phyloP scores from a whole-genome alignment of 176 grass and related monocot genomes.

The barley (Hordeum vulgare) region DNA sequence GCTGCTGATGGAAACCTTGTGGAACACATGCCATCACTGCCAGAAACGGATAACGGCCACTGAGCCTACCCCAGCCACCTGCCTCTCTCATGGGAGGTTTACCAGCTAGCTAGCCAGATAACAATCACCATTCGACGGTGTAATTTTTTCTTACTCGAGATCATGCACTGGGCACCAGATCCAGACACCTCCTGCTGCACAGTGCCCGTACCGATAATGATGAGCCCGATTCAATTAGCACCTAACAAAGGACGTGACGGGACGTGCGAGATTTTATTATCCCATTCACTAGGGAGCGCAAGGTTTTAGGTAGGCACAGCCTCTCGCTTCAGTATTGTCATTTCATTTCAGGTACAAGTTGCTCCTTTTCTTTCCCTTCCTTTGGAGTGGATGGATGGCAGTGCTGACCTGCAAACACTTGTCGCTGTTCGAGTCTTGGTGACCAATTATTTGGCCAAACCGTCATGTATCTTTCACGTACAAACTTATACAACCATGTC shows the following conservation, averaged over 20 bases:
- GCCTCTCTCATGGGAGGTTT: too few relatives aligned
- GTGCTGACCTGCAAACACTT: background rate
- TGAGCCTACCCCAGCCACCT: too few relatives aligned
- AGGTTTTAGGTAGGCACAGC: background rate
- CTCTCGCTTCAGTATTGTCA: too few relatives aligned
- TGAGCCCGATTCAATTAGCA: background rate
- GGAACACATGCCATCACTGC: background rate
- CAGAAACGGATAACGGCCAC: background rate
- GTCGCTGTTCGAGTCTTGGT: background rate
- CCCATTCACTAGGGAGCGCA: conserved; percentile 3
- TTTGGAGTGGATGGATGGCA: background rate
- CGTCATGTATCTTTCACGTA: too few relatives aligned
- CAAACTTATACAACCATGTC: too few relatives aligned
- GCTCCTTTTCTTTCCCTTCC: background rate
- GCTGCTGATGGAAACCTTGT: background rate
- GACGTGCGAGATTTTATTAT: background rate
- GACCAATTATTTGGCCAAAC: background rate
- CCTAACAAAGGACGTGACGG: conserved; percentile 17
- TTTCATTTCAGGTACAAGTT: background rate
- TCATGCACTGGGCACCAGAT: background rate
- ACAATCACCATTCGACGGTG: background rate
- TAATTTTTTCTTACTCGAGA: background rate
- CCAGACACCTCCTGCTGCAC: background rate
- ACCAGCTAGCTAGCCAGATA: too few relatives aligned
- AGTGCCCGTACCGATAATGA: background rate